Conservation (phyloP, 2,329 filamentous ascomycete genomes). For the Arachnomyces sp. region DNA sequence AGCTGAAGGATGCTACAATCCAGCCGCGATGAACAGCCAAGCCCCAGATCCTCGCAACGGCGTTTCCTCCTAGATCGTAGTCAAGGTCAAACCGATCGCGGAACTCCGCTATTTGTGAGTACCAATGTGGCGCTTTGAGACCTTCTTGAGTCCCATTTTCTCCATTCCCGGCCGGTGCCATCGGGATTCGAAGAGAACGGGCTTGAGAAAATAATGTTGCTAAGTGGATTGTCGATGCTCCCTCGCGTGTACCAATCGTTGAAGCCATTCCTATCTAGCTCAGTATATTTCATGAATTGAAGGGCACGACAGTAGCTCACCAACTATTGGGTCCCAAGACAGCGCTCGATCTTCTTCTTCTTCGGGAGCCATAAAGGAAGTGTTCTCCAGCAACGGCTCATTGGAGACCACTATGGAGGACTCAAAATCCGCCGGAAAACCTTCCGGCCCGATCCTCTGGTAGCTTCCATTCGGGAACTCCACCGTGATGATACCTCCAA, state of each 20-base stretch:
- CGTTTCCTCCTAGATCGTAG: conserved; percentile 42
- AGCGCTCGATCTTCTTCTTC: conserved; percentile 9
- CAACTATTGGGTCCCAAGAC: conserved; percentile 27
- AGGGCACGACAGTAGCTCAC: conserved; percentile 13
- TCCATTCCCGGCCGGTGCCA: conserved; percentile 4
- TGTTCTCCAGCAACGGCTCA: conserved; percentile 14
- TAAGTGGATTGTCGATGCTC: conserved; percentile 20
- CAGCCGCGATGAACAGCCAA: conserved; percentile 40
- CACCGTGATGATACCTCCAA: conserved; percentile 20
- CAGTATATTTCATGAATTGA: neutral
- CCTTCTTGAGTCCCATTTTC: neutral
- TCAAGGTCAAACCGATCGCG: conserved; percentile 41
- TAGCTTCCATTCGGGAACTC: conserved; percentile 15
- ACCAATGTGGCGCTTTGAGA: conserved; percentile 19
- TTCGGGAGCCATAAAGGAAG: conserved; percentile 4
- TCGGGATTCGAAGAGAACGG: conserved; percentile 11
- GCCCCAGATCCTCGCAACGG: conserved; percentile 47
- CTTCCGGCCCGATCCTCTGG: conserved; percentile 1
- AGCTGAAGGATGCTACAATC: conserved; percentile 41
- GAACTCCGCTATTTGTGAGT: conserved; percentile 21
- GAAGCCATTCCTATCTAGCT: conserved; percentile 13
- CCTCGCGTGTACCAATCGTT: conserved; percentile 8
- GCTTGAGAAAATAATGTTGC: conserved; percentile 20
- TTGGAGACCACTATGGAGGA: no score
- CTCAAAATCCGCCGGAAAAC: no score